A percentile compares a stretch with the other conserved stretches of the same genome.
Evolutionary conservation across 2,329 filamentous ascomycete genomes (phyloP).

Genomic region (Talaromyces sp.): DNA sequence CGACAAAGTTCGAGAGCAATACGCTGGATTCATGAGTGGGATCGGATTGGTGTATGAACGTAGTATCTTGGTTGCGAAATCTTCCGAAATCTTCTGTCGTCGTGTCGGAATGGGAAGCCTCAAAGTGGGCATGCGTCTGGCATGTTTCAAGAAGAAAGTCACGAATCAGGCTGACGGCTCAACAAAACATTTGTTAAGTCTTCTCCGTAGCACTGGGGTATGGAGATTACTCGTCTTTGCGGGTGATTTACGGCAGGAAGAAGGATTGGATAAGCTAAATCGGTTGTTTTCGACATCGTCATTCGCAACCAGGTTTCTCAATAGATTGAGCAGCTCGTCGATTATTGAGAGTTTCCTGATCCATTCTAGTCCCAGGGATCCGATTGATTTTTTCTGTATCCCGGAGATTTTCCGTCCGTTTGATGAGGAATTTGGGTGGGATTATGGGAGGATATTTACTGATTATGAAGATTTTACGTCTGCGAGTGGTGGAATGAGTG

Average conservation of each 20-base stretch:
- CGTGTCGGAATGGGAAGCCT: neutral
- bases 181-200: constrained; percentile 32
- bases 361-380: neutral
- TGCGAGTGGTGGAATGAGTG: constrained; percentile 41
- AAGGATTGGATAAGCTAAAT: constrained; percentile 43
- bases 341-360: neutral
- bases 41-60: constrained; percentile 53
- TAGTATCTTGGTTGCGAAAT: constrained; percentile 18
- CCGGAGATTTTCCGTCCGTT: constrained; percentile 6
- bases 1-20: constrained; percentile 51
- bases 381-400: neutral
- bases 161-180: constrained; percentile 40
- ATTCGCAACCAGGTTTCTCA: too few relatives aligned
- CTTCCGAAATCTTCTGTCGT: too few relatives aligned
- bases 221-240: constrained; percentile 20
- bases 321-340: neutral
- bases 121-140: neutral
- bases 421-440: neutral
- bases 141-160: constrained; percentile 33
- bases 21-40: constrained; percentile 57
- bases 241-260: constrained; percentile 16
- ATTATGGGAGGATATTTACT: constrained; percentile 7
- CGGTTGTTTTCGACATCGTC: neutral
- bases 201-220: constrained; percentile 33
- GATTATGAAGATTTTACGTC: neutral